Conservation (phyloP, 495 filamentous ascomycete species). For the Lentithecium fluviatile region DNA sequence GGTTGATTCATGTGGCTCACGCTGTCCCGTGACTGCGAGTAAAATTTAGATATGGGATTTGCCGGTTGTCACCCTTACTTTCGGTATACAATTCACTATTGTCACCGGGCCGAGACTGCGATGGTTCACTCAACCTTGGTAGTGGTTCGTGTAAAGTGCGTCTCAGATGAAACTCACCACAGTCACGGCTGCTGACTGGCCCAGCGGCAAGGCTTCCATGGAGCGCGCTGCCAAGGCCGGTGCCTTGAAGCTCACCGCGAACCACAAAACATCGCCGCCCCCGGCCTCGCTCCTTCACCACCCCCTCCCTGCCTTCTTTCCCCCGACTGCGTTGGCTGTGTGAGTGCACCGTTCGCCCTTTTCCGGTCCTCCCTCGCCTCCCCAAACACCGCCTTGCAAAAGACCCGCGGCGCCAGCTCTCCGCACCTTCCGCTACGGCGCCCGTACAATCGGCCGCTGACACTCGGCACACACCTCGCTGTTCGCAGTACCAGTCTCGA, state of each 20-base stretch:
- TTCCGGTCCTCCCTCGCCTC: constrained; percentile 3
- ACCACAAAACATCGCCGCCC: constrained; percentile 11
- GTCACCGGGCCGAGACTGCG: too few relatives aligned
- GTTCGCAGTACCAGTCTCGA: constrained; percentile 4
- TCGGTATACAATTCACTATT: too few relatives aligned
- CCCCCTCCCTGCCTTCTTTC: not conserved
- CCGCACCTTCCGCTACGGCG: not conserved
- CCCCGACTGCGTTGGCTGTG: not conserved
- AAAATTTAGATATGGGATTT: too few relatives aligned
- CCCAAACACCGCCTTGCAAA: not conserved
- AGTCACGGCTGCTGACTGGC: too few relatives aligned
- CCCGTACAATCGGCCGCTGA: not conserved
- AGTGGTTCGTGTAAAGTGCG: too few relatives aligned
- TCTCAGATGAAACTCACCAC: too few relatives aligned
- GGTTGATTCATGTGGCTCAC: too few relatives aligned
- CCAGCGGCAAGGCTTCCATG: constrained; percentile 1
- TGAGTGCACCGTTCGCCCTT: not conserved
- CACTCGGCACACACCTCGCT: constrained; percentile 2
- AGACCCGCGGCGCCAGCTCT: not conserved
- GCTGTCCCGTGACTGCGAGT: too few relatives aligned
- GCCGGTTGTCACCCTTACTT: too few relatives aligned
- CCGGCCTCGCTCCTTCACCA: not conserved
- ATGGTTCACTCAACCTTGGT: too few relatives aligned
- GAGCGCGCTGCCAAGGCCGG: not conserved
- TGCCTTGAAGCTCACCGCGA: constrained; percentile 9